A percentile compares a stretch with the other conserved stretches of the same genome.
Conservation (phyloP, 2,329 filamentous ascomycete genomes). For the Aspergillus floridensis region DNA sequence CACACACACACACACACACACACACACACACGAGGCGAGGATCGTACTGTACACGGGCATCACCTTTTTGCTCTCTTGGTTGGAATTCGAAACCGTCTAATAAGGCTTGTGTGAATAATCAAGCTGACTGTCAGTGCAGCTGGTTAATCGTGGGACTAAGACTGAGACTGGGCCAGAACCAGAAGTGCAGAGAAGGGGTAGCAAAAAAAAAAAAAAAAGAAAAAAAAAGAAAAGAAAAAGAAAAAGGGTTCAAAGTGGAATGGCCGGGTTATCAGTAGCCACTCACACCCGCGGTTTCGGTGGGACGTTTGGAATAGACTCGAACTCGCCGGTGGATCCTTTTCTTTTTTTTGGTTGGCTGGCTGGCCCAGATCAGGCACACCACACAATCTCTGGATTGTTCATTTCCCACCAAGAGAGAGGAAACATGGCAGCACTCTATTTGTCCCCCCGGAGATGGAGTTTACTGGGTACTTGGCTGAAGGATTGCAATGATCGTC, state of each 20-base stretch:
- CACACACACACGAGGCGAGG: too few relatives aligned
- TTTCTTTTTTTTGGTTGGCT: too few relatives aligned
- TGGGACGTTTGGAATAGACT: slow-evolving; percentile 18
- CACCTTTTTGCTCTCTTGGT: too few relatives aligned
- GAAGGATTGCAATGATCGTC: too few relatives aligned
- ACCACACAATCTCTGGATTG: background rate
- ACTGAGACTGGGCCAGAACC: too few relatives aligned
- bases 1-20: too few relatives aligned
- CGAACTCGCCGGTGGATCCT: slow-evolving; percentile 12
- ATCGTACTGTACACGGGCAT: too few relatives aligned
- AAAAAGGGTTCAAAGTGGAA: background rate
- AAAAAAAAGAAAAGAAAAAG: background rate
- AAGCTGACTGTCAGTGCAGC: background rate
- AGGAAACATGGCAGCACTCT: background rate
- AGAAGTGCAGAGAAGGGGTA: too few relatives aligned
- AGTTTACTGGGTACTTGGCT: background rate
- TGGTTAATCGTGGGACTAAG: too few relatives aligned
- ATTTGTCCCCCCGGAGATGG: background rate
- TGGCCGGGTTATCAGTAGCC: slow-evolving; percentile 1
- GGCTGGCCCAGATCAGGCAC: slow-evolving; percentile 7
- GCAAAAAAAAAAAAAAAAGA: background rate
- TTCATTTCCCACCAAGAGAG: background rate
- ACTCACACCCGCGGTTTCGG: slow-evolving; percentile 2
- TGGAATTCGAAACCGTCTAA: too few relatives aligned
- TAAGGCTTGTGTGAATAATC: background rate